Conservation (phyloP, 2,329 filamentous ascomycete genomes). For the Zasmidium cellare region DNA sequence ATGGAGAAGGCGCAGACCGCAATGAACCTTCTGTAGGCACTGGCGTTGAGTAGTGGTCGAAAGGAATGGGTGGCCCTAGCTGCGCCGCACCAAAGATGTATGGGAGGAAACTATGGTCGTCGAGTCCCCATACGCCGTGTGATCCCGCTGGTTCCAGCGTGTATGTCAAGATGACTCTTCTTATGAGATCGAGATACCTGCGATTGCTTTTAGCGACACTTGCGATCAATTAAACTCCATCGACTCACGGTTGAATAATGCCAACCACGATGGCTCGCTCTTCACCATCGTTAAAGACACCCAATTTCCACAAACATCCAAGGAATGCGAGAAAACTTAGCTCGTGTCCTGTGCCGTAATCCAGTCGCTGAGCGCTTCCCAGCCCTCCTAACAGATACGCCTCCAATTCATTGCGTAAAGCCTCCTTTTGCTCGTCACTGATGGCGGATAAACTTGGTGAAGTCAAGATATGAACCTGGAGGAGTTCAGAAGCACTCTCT, state of each 20-base stretch:
- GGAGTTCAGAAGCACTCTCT: conserved; percentile 55
- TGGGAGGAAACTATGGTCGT: conserved; percentile 90
- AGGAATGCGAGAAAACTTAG: conserved; percentile 92
- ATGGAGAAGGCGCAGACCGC: conserved; percentile 65
- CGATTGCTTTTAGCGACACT: neutral
- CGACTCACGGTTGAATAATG: conserved; percentile 75
- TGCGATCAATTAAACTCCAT: neutral
- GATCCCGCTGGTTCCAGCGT: conserved; percentile 93
- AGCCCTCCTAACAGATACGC: conserved; percentile 83
- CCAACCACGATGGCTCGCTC: conserved; percentile 81
- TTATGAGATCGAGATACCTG: conserved; percentile 78
- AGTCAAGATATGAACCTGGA: neutral
- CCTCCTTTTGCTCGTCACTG: conserved; percentile 35
- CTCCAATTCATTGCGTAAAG: conserved; percentile 60
- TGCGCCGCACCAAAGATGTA: conserved; percentile 97
- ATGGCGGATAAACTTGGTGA: neutral
- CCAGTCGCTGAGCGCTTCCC: conserved; percentile 82
- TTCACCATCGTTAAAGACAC: conserved; percentile 67
- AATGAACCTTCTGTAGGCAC: conserved; percentile 80
- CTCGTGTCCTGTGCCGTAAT: conserved; percentile 96
- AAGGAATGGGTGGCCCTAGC: conserved; percentile 71
- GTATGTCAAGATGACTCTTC: conserved; percentile 83
- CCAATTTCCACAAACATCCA: conserved; percentile 86
- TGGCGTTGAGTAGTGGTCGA: conserved; percentile 45
- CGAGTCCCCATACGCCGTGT: conserved; percentile 97